Evolutionary conservation across 306 rosid species (phyloP).

Genomic region (Trifolium dubium): DNA sequence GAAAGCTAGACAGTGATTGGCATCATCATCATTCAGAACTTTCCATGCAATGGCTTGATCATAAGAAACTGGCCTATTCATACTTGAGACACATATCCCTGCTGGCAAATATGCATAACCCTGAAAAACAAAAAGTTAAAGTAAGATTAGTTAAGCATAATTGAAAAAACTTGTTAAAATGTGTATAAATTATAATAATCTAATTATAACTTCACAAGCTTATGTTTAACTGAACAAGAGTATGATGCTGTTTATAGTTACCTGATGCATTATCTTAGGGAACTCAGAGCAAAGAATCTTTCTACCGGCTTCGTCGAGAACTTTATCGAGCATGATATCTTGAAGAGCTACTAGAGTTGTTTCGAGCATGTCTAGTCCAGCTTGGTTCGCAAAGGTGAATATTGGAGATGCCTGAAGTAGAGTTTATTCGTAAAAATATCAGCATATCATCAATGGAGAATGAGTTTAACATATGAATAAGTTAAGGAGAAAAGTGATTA

Average conservation of each 20-base stretch:
- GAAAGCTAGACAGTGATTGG: constrained; percentile 93
- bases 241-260: background rate
- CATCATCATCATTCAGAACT: constrained; percentile 83
- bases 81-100: constrained; percentile 84
- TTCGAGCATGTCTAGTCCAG: constrained; percentile 98
- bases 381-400: constrained; percentile 94
- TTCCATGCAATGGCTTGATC: constrained; percentile 96
- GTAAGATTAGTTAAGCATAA: too few relatives aligned
- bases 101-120: constrained; percentile 83
- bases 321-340: constrained; percentile 94
- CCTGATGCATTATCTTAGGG: constrained; percentile 98
- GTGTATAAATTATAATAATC: too few relatives aligned
- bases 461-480: background rate
- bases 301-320: constrained; percentile 86
- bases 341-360: constrained; percentile 95
- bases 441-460: background rate
- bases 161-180: too few relatives aligned
- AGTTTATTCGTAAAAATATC: background rate
- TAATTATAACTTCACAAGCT: too few relatives aligned
- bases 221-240: too few relatives aligned
- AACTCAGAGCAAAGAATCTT: constrained; percentile 88
- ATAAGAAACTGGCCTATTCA: constrained; percentile 88
- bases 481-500: constrained; percentile 28
- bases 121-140: constrained; percentile 41
- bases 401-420: constrained; percentile 86